These are phyloP conservation scores for Sungouiella blattae DNA, from an alignment of 805 yeast species.

Conservation along the genomic window DNA sequence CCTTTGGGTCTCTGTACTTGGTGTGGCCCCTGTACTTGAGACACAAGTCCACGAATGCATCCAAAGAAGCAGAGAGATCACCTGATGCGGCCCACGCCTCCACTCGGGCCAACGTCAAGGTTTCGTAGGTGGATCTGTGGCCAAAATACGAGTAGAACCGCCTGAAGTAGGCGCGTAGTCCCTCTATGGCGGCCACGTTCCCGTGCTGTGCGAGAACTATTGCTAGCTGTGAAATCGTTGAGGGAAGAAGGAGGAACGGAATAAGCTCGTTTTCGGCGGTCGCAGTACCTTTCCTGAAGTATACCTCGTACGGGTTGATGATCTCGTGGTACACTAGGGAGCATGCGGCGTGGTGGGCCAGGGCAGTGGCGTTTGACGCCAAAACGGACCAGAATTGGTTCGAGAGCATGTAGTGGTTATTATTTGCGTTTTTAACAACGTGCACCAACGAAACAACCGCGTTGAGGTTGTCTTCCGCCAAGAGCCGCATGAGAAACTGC, in stretches of 20 bases:
- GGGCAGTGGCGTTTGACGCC: constrained; percentile 21
- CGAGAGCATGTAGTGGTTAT: constrained; percentile 17
- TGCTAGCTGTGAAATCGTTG: constrained; percentile 22
- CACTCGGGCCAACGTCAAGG: constrained; percentile 24
- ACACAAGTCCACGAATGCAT: constrained; percentile 20
- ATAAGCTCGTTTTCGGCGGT: constrained; percentile 15
- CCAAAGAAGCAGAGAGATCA: constrained; percentile 20
- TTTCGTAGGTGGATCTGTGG: constrained; percentile 26
- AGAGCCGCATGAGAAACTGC: constrained; percentile 18
- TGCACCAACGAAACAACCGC: constrained; percentile 28
- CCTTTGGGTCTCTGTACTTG: constrained; percentile 4
- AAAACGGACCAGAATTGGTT: constrained; percentile 35
- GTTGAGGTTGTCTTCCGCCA: constrained; percentile 17
- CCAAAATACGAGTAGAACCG: constrained; percentile 34
- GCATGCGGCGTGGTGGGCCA: constrained; percentile 28
- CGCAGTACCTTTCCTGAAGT: constrained; percentile 11
- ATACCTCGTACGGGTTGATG: constrained; percentile 23
- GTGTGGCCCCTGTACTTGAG: constrained; percentile 18
- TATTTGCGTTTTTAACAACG: constrained; percentile 14
- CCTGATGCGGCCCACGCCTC: constrained; percentile 27
- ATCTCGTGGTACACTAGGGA: constrained; percentile 33
- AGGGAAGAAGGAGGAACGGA: constrained; percentile 33
- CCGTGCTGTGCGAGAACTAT: constrained; percentile 25
- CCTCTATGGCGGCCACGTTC: constrained; percentile 25
- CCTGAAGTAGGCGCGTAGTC: constrained; percentile 32